phyloP scores from a whole-genome alignment of 2,329 filamentous ascomycete genomes.

The Talaromyces rugulosus region DNA sequence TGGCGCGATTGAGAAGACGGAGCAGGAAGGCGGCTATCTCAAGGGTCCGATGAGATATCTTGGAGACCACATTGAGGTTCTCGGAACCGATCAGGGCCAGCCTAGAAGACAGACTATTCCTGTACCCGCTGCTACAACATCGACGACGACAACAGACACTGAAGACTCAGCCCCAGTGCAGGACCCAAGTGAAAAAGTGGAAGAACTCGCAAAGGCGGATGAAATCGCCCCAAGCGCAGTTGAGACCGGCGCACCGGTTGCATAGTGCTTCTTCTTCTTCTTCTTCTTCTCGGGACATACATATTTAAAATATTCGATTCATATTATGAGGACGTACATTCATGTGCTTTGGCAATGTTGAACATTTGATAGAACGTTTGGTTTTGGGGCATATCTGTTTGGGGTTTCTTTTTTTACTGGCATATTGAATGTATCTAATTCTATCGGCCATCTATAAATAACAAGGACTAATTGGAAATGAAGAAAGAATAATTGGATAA shows the following conservation, averaged over 20 bases:
- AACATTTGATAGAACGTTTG: not conserved
- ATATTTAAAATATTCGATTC: not conserved
- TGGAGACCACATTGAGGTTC: slow-evolving; percentile 27
- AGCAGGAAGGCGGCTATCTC: slow-evolving; percentile 20
- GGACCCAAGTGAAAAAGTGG: slow-evolving; percentile 7
- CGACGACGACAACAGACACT: not conserved
- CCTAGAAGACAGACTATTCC: slow-evolving; percentile 24
- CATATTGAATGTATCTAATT: not conserved
- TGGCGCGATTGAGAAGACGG: slow-evolving; percentile 25
- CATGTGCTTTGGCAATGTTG: not conserved
- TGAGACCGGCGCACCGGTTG: not conserved
- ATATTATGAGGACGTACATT: not conserved
- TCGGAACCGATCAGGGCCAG: slow-evolving; percentile 32
- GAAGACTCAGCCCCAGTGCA: not conserved
- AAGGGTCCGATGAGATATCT: slow-evolving; percentile 35
- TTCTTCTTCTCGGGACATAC: not conserved
- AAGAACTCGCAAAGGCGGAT: not conserved
- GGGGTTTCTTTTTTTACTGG: not conserved
- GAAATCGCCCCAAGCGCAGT: not conserved
- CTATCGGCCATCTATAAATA: not conserved
- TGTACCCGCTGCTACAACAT: slow-evolving; percentile 11
- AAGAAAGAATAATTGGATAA: too few relatives aligned
- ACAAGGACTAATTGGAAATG: not conserved
- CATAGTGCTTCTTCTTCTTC: not conserved
- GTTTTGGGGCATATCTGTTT: not conserved